Conservation (phyloP, 306 rosid species). For the Cicer bijugum region DNA sequence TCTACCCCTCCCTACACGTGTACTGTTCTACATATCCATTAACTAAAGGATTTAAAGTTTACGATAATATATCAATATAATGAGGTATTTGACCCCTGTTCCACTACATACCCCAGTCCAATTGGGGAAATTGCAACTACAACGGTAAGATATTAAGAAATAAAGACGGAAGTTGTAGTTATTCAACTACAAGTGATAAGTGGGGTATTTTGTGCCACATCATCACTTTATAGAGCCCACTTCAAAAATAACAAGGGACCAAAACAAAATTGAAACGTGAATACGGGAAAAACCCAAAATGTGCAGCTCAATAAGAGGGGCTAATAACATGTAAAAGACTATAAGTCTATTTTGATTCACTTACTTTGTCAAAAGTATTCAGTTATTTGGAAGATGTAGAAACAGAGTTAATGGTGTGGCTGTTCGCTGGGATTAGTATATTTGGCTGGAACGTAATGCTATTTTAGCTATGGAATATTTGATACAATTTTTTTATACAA, state of each 20-base stretch:
- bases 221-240: no score
- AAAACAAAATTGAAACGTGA: no score
- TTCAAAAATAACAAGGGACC: no score
- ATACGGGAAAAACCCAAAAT: no score
- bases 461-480: not conserved
- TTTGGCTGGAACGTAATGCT: not conserved
- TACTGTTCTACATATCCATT: not conserved
- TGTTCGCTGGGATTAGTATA: not conserved
- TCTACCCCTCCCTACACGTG: not conserved
- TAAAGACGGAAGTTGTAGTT: no score
- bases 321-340: no score
- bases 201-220: no score
- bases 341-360: not conserved
- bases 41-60: not conserved
- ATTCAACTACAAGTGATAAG: no score
- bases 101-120: no score
- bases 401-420: not conserved
- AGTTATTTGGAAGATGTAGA: not conserved
- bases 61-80: not conserved
- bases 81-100: not conserved
- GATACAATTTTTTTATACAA: not conserved
- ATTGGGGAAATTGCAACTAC: no score
- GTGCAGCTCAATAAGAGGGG: no score
- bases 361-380: not conserved
- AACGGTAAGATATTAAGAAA: no score